Conservation (phyloP, 2,329 filamentous ascomycete species). For the Botrytis fragariae region DNA sequence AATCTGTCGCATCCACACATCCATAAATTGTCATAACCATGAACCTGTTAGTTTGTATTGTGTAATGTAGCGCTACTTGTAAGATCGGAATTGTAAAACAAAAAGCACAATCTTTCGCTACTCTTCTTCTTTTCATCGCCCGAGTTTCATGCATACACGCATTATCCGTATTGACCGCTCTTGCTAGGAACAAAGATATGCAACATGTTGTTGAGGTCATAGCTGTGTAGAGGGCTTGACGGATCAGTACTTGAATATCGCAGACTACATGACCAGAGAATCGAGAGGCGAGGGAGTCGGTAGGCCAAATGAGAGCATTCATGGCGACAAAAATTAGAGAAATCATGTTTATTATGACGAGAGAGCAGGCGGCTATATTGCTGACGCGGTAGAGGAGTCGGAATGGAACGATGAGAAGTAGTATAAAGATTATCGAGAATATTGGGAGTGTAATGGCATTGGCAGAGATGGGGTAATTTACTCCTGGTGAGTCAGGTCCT, state of each 20-base stretch:
- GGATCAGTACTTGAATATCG: slow-evolving; percentile 61
- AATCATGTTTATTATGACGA: slow-evolving; percentile 56
- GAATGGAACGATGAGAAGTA: slow-evolving; percentile 56
- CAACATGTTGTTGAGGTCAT: slow-evolving; percentile 53
- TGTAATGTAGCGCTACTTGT: slow-evolving; percentile 54
- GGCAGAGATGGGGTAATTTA: slow-evolving; percentile 14
- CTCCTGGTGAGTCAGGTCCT: not conserved
- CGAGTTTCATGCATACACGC: slow-evolving; percentile 50
- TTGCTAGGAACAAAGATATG: slow-evolving; percentile 59
- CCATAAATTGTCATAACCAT: slow-evolving; percentile 57
- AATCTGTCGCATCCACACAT: slow-evolving; percentile 52
- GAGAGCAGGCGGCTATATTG: slow-evolving; percentile 57
- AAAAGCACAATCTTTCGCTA: slow-evolving; percentile 51
- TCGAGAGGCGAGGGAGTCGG: slow-evolving; percentile 53
- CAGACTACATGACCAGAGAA: slow-evolving; percentile 59
- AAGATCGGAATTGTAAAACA: slow-evolving; percentile 56
- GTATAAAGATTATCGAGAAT: slow-evolving; percentile 48
- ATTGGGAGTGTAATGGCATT: slow-evolving; percentile 46
- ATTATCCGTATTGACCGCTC: slow-evolving; percentile 58
- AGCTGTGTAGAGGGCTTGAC: slow-evolving; percentile 51
- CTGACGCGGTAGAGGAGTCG: slow-evolving; percentile 58
- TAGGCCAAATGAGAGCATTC: slow-evolving; percentile 65
- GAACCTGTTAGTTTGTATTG: slow-evolving; percentile 60
- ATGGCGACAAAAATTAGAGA: slow-evolving; percentile 56
- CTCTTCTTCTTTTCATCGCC: slow-evolving; percentile 46